Base-by-base conservation (phyloP, 2,329 filamentous ascomycete species). In the Cytospora schulzeri region DNA sequence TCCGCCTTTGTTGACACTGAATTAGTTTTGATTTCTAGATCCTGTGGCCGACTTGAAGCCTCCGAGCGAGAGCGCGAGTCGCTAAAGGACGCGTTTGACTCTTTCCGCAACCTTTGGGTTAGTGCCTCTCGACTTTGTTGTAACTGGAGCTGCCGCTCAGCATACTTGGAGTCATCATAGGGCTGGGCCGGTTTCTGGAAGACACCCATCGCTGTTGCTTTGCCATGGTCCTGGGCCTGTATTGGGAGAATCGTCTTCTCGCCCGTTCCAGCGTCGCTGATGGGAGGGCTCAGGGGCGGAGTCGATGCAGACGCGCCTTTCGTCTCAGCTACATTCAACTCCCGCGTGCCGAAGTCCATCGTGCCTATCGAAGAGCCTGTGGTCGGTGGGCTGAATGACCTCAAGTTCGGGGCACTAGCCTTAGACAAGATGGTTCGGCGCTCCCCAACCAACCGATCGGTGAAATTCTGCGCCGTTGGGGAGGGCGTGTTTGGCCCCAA, bases 161-260 rank as follows among this genome's bases (percentile, higher is more conserved):
- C 85, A 71, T 92, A 97, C 71, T 92, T 91, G 24, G 89, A 87
- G 72, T 97, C 93, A 71, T 96, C 92, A 70, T 95, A 97, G 9
- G 88, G 85, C 58, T 89, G 85, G 2, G 80, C 78, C 1, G 93
- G 91, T 72, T 92, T 92, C 68, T 90, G 90, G 66, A 85, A 83
- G 28, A 84, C 77, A 24, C 81, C 81, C 71, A 82, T 77, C 0
- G 91, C 90, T 0, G 92, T 96, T 6, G 91, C 91, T 73, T 95
- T 96, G 59, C 91, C 92, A 55, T 86, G 81, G 70, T 97, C 93
- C 67, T 88, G 88, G 0, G 91, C 89, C 66, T 91, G 87, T 15
- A 95, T 83, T 11, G 88, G 76, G 17, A 96, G 81, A 1, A 84
- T 75, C 1, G 83, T 77, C 19, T 82, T 79, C n/a, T 94, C 91